Conservation (phyloP, 2,329 filamentous ascomycete genomes). For the Malbranchea zuffiana region DNA sequence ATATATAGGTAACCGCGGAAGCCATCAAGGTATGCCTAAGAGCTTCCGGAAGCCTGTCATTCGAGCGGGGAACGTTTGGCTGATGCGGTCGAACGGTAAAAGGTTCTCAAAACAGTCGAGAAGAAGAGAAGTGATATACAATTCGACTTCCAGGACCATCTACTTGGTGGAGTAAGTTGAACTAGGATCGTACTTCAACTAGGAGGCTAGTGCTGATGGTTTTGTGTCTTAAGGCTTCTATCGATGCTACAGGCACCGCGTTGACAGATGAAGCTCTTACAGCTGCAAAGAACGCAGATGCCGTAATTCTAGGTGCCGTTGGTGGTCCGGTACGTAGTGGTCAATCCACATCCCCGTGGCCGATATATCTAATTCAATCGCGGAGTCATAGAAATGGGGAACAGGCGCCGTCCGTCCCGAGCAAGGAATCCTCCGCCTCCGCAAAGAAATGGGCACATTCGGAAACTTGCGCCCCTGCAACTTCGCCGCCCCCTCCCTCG, state of each 20-base stretch:
- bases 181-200: too few relatives aligned
- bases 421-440: slow-evolving; percentile 79
- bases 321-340: slow-evolving; percentile 60
- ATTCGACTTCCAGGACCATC: slow-evolving; percentile 83
- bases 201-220: background rate
- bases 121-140: slow-evolving; percentile 57
- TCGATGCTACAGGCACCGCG: slow-evolving; percentile 66
- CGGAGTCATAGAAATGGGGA: slow-evolving; percentile 57
- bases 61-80: slow-evolving; percentile 1
- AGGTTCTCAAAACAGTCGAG: slow-evolving; percentile 74
- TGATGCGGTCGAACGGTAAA: too few relatives aligned
- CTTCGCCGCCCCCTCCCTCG: slow-evolving; percentile 78
- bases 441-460: slow-evolving; percentile 88
- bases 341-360: background rate
- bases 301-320: slow-evolving; percentile 84
- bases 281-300: slow-evolving; percentile 75
- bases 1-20: slow-evolving; percentile 61
- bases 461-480: slow-evolving; percentile 93
- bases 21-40: slow-evolving; percentile 60
- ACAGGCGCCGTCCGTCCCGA: slow-evolving; percentile 80
- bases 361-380: background rate
- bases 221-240: slow-evolving; percentile 57
- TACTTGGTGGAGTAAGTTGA: slow-evolving; percentile 74
- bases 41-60: background rate
- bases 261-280: slow-evolving; percentile 73